Conservation (phyloP, 352 stramenopile species). For the Globisporangium ultimum region DNA sequence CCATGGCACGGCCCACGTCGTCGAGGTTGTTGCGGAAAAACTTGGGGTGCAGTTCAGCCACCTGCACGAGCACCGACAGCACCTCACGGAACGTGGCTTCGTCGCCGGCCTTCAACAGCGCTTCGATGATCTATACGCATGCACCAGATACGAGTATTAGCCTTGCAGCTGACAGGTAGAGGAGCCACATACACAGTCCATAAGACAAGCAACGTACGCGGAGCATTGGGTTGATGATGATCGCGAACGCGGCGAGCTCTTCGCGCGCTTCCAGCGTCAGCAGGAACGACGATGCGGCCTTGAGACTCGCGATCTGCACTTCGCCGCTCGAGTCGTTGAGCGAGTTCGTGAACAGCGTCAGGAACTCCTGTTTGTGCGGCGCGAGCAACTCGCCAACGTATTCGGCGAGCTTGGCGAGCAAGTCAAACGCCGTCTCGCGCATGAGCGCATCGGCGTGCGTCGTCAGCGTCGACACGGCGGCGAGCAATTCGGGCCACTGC, state of each 20-base stretch:
- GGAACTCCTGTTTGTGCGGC: conserved; percentile 77
- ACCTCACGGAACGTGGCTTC: conserved; percentile 71
- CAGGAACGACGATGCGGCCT: conserved; percentile 68
- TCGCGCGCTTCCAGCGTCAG: conserved; percentile 70
- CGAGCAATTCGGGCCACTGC: conserved; percentile 71
- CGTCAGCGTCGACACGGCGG: conserved; percentile 55
- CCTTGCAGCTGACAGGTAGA: not conserved
- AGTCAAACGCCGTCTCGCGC: conserved; percentile 73
- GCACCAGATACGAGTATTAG: not conserved
- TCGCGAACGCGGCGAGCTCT: conserved; percentile 61
- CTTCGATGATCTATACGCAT: conserved; percentile 56
- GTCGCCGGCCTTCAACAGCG: conserved; percentile 51
- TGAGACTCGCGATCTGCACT: conserved; percentile 70
- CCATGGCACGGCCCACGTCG: conserved; percentile 71
- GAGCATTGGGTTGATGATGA: conserved; percentile 72
- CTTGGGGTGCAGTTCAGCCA: conserved; percentile 75
- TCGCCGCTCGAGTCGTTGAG: conserved; percentile 61
- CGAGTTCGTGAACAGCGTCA: conserved; percentile 71
- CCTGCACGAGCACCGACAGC: conserved; percentile 65
- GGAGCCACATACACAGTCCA: conserved; percentile 6
- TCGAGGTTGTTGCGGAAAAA: conserved; percentile 78
- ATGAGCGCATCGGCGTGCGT: conserved; percentile 50
- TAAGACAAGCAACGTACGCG: conserved; percentile 24
- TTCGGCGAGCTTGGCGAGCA: conserved; percentile 71
- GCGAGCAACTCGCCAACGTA: conserved; percentile 64